Conservation (phyloP, 2,329 filamentous ascomycete genomes). For the Paraphoma sp. region DNA sequence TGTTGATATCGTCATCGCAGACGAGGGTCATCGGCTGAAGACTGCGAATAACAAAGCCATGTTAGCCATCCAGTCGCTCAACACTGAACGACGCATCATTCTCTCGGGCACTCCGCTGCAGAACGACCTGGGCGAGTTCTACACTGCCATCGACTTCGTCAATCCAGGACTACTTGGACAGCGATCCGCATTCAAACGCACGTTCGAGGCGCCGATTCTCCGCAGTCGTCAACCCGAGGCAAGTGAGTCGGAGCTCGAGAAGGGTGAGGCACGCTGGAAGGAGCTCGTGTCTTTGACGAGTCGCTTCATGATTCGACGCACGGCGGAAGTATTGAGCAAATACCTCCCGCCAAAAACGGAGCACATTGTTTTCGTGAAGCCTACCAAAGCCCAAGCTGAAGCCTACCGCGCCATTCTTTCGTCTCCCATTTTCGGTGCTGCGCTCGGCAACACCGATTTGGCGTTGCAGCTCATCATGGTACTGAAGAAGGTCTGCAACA, state of each 20-base stretch:
- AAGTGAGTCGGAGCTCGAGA: slow-evolving; percentile 66
- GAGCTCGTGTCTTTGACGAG: slow-evolving; percentile 67
- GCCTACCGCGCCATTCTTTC: slow-evolving; percentile 70
- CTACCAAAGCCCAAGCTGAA: slow-evolving; percentile 65
- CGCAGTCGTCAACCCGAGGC: slow-evolving; percentile 69
- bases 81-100: slow-evolving; percentile 67
- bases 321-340: slow-evolving; percentile 69
- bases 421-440: slow-evolving; percentile 68
- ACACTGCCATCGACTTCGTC: slow-evolving; percentile 71
- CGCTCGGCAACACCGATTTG: slow-evolving; percentile 67
- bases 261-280: slow-evolving; percentile 66
- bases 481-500: slow-evolving; percentile 77
- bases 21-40: slow-evolving; percentile 72
- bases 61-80: slow-evolving; percentile 68
- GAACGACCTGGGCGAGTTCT: slow-evolving; percentile 72
- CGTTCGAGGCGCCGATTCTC: slow-evolving; percentile 70
- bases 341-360: slow-evolving; percentile 73
- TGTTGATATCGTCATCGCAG: slow-evolving; percentile 74
- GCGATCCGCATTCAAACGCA: slow-evolving; percentile 67
- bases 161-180: slow-evolving; percentile 70
- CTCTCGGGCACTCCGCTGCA: slow-evolving; percentile 73
- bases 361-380: slow-evolving; percentile 70
- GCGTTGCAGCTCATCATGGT: slow-evolving; percentile 74
- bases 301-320: slow-evolving; percentile 70
- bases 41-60: slow-evolving; percentile 73